A percentile compares a stretch with the other conserved stretches of the same genome.
These are phyloP conservation scores for Tulasnella sp. DNA, from an alignment of 768 basidiomycete species.

Conservation along the genomic window DNA sequence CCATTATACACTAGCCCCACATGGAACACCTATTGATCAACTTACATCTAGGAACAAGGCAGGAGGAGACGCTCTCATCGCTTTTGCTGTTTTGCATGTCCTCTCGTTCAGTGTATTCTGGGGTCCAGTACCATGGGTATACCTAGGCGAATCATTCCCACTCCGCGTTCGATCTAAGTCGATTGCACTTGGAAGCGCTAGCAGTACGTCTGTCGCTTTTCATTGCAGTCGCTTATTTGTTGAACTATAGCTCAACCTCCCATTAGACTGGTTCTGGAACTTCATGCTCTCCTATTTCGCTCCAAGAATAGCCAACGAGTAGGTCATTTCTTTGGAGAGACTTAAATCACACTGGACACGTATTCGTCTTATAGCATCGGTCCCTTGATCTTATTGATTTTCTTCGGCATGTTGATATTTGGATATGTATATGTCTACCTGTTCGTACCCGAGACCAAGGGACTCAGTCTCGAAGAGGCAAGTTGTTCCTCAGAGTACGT, in stretches of 20 bases:
- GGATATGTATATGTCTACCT: conserved; percentile 62
- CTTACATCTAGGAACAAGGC: conserved; percentile 44
- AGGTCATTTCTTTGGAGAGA: no score
- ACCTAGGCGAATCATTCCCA: conserved; percentile 70
- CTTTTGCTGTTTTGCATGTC: conserved; percentile 68
- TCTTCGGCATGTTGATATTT: conserved; percentile 59
- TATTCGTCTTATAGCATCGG: conserved; percentile 47
- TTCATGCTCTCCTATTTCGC: conserved; percentile 62
- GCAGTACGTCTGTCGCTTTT: conserved; percentile 29
- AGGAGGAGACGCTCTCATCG: conserved; percentile 55
- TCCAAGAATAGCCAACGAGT: conserved; percentile 52
- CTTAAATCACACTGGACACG: no score
- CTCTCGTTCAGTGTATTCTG: conserved; percentile 60
- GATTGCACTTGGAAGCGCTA: conserved; percentile 60
- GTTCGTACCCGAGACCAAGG: conserved; percentile 70
- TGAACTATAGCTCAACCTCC: not conserved
- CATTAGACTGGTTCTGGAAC: conserved; percentile 54
- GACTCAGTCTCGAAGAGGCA: conserved; percentile 61
- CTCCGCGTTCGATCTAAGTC: conserved; percentile 64
- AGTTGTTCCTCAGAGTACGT: conserved; percentile 12
- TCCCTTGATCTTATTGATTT: conserved; percentile 61
- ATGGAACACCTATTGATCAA: conserved; percentile 33
- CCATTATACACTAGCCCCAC: conserved; percentile 48
- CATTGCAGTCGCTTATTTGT: not conserved
- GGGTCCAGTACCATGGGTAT: conserved; percentile 67